Evolutionary conservation across 352 stramenopile genomes (phyloP).

Genomic region (Phytophthora brassicae): DNA sequence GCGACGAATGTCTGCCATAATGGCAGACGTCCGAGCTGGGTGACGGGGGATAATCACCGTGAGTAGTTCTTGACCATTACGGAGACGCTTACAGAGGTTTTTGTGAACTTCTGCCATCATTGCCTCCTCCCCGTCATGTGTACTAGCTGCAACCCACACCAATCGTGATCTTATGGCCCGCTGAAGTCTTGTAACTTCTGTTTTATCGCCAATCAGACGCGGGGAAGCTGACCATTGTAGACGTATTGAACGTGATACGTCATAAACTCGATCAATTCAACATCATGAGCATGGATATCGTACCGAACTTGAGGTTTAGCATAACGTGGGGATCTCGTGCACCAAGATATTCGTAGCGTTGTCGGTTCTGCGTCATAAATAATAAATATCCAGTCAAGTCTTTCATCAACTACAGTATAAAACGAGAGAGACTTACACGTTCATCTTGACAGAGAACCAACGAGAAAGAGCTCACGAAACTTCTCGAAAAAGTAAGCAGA

Average conservation of each 20-base stretch:
- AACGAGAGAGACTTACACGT: conserved; percentile 26
- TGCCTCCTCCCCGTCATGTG: conserved; percentile 65
- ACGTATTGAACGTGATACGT: conserved; percentile 2
- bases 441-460: conserved; percentile 68
- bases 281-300: conserved; percentile 2
- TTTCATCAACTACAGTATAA: neutral
- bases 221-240: conserved; percentile 17
- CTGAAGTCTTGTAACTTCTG: conserved; percentile 3
- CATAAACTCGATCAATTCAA: neutral
- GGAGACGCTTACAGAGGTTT: conserved; percentile 17
- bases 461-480: conserved; percentile 43
- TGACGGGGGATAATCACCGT: conserved; percentile 66
- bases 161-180: conserved; percentile 28
- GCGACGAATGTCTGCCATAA: conserved; percentile 38
- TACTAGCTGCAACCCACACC: conserved; percentile 64
- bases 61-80: conserved; percentile 25
- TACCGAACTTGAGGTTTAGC: conserved; percentile 80
- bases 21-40: conserved; percentile 38
- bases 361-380: conserved; percentile 36
- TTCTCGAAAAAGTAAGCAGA: conserved; percentile 24
- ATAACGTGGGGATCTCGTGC: conserved; percentile 28
- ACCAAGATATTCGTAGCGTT: conserved; percentile 52
- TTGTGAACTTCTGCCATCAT: conserved; percentile 47
- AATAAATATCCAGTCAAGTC: neutral
- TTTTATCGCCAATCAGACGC: conserved; percentile 5